These are phyloP conservation scores for Basipetospora chlamydospora DNA, from an alignment of 2,329 filamentous ascomycete species.

Conservation along the genomic window DNA sequence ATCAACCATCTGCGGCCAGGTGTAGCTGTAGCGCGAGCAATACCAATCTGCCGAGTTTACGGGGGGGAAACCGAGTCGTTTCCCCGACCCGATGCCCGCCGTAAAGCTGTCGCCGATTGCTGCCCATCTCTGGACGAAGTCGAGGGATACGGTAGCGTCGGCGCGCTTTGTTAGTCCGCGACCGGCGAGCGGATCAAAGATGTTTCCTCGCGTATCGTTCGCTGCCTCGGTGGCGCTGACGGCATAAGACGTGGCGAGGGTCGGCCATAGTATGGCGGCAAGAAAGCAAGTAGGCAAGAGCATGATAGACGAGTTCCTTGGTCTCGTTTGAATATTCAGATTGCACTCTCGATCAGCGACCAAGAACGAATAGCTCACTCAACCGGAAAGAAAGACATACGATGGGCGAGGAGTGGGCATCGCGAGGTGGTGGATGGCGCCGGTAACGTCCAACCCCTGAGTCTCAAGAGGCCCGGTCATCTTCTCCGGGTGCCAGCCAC, in stretches of 20 bases:
- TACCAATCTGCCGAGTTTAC: constrained; percentile 8
- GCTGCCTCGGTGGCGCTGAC: not conserved
- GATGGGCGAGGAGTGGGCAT: no score
- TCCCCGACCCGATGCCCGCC: constrained; percentile 19
- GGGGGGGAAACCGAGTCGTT: constrained; percentile 9
- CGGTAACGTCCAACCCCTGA: no score
- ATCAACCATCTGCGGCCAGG: constrained; percentile 15
- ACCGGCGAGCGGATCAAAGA: not conserved
- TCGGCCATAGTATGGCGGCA: not conserved
- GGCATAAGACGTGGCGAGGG: not conserved
- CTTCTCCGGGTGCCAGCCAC: no score
- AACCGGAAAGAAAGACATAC: no score
- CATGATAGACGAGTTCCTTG: no score
- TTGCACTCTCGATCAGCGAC: no score
- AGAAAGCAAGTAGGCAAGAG: not conserved
- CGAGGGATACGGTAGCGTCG: constrained; percentile 1
- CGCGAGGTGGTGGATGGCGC: no score
- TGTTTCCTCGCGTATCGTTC: not conserved
- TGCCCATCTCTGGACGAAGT: constrained; percentile 17
- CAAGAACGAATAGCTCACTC: no score
- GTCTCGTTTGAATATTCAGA: no score
- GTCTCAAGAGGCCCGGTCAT: no score
- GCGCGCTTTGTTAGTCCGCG: not conserved
- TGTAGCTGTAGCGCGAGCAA: constrained; percentile 16
- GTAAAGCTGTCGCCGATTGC: constrained; percentile 23